Conservation (phyloP, 2,329 filamentous ascomycete species). For the Coleophoma cylindrospora region DNA sequence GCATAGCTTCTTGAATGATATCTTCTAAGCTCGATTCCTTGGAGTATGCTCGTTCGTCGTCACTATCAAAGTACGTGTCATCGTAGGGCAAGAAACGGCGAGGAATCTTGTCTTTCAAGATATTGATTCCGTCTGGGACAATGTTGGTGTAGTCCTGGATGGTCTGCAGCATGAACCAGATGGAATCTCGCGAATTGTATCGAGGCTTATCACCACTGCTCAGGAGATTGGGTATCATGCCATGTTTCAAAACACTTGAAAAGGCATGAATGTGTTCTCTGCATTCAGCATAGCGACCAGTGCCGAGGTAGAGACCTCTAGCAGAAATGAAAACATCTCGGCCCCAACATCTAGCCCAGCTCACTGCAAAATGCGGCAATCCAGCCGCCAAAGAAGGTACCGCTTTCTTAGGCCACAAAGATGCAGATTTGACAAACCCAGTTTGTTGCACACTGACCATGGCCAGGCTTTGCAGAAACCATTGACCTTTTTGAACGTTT, state of each 20-base stretch:
- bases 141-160: conserved; percentile 89
- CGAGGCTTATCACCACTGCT: conserved; percentile 79
- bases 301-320: conserved; percentile 85
- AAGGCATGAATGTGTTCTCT: conserved; percentile 94
- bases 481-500: conserved; percentile 75
- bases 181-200: conserved; percentile 93
- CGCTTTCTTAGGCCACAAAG: conserved; percentile 77
- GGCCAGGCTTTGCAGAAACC: conserved; percentile 81
- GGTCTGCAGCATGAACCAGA: conserved; percentile 97
- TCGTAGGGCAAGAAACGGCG: conserved; percentile 92
- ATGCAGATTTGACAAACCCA: conserved; percentile 83
- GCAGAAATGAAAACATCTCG: conserved; percentile 96
- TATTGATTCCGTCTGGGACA: conserved; percentile 67
- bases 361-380: conserved; percentile 85
- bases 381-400: conserved; percentile 89
- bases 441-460: conserved; percentile 92
- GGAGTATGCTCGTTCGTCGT: conserved; percentile 83
- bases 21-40: conserved; percentile 78
- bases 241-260: conserved; percentile 93
- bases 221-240: conserved; percentile 94
- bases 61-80: conserved; percentile 84
- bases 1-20: conserved; percentile 87
- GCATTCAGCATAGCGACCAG: conserved; percentile 81
- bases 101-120: conserved; percentile 73
- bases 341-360: conserved; percentile 97